Evolutionary conservation across 805 yeast species (phyloP), one percentile per base, ranked within the genome.

Genomic region (Yarrowia sp.): DNA sequence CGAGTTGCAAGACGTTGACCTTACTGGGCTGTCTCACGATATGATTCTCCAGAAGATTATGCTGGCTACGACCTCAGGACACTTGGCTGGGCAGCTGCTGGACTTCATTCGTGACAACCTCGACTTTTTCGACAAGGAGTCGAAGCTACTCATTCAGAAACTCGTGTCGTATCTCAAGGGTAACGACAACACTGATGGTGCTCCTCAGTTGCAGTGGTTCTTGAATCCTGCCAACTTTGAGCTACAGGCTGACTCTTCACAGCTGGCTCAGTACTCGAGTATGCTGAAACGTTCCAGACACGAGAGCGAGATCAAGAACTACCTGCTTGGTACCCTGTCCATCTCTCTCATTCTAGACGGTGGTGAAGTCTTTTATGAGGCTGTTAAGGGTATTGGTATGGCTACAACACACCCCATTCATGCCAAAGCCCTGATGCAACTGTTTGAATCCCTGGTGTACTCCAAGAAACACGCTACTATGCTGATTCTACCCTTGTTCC

Each of bases 141-240:
- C 63, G 5, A 56, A 43, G 40, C 40, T 42, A 0, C 40, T 56
- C 8, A 43, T 45, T 14, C 65, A 59, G 52, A 45, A 45, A 8
- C 41, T 45, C 10, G 52, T 59, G n/a, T 59, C 65, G 11, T 59
- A 59, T n/a, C 52, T 59, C 42, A 45, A 43, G 12, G 65, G 65
- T 8, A 59, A 59, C 16, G 52, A 56, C 8, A n/a, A 56, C 11
- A 56, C 64, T 26, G 38, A 5, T 1, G 49, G 16, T 12, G 41
- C 65, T 42, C 65, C 52, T 35, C 65, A 59, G 35, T 42, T 59
- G n/a, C 16, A 43, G 3, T 59, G 65, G 65, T 59, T 59, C 35
- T 11, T 43, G 42, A 59, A 43, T 15, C 65, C 65, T 5, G 41
- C 32, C 32, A 59, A 59, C 10, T 59, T 59, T 10, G 65, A 59